These are phyloP conservation scores for Solanum corneliomulleri DNA, from an alignment of 257 asterid genomes.

Conservation along the genomic window DNA sequence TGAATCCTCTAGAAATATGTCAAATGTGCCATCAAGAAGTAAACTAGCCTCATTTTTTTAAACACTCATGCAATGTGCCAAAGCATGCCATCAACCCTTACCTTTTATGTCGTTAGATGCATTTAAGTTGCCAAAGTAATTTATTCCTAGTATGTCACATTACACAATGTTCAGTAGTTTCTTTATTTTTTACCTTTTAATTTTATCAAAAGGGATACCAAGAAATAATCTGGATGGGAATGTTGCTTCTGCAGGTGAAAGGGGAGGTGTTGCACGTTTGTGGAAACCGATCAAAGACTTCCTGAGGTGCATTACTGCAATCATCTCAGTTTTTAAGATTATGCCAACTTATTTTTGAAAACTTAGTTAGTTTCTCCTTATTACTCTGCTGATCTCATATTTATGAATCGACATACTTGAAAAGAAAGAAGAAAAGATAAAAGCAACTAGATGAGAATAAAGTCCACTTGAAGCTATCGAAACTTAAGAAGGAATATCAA, in stretches of 20 bases:
- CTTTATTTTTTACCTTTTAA: neutral
- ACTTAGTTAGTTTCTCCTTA: neutral
- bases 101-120: neutral
- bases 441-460: neutral
- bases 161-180: neutral
- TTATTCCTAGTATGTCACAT: neutral
- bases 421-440: neutral
- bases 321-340: neutral
- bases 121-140: neutral
- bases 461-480: neutral
- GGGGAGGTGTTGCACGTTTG: constrained; percentile 23
- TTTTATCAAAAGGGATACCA: constrained; percentile 4
- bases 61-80: neutral
- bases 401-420: neutral
- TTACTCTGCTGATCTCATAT: neutral
- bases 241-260: constrained; percentile 20
- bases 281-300: constrained; percentile 65
- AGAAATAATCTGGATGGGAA: constrained; percentile 12
- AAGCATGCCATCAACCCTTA: neutral
- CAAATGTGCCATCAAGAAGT: neutral
- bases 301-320: constrained; percentile 34
- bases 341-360: neutral
- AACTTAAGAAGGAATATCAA: neutral
- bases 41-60: neutral
- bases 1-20: neutral